These are phyloP conservation scores for Rubroboletus pulcherrimus DNA, from an alignment of 768 basidiomycete species.

Conservation along the genomic window DNA sequence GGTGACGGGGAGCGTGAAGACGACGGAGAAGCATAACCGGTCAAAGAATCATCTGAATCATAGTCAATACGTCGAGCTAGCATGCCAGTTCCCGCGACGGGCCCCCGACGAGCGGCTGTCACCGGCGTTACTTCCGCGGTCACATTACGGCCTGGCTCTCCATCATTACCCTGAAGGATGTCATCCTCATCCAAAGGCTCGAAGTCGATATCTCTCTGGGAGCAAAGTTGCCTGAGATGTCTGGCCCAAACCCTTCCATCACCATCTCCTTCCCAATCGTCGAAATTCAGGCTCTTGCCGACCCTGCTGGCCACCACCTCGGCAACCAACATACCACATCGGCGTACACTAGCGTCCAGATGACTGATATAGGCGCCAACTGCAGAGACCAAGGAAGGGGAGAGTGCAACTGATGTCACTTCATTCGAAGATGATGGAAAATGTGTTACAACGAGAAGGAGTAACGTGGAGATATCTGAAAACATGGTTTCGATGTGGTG, in stretches of 20 bases:
- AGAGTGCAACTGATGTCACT: conserved; percentile 46
- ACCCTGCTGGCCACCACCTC: conserved; percentile 67
- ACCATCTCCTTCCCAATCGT: conserved; percentile 77
- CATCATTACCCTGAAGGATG: conserved; percentile 1
- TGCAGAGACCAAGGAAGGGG: conserved; percentile 60
- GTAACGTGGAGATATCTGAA: conserved; percentile 68
- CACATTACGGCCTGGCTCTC: conserved; percentile 9
- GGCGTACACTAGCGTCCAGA: conserved; percentile 68
- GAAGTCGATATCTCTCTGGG: conserved; percentile 50
- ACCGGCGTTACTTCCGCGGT: conserved; percentile 10
- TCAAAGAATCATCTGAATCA: conserved; percentile 81
- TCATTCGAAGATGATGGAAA: conserved; percentile 49
- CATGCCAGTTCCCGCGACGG: neutral
- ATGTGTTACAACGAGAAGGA: conserved; percentile 63
- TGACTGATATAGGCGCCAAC: conserved; percentile 77
- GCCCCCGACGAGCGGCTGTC: neutral
- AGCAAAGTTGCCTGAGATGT: conserved; percentile 51
- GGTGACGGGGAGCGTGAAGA: conserved; percentile 77
- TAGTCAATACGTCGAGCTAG: conserved; percentile 34
- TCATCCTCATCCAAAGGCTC: conserved; percentile 24
- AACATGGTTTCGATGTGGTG: neutral
- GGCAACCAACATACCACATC: conserved; percentile 90
- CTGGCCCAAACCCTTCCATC: conserved; percentile 64
- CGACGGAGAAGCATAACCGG: conserved; percentile 68
- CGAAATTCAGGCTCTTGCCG: conserved; percentile 72